Conservation (phyloP, 2,329 filamentous ascomycete species). For the Catunica adiposa region DNA sequence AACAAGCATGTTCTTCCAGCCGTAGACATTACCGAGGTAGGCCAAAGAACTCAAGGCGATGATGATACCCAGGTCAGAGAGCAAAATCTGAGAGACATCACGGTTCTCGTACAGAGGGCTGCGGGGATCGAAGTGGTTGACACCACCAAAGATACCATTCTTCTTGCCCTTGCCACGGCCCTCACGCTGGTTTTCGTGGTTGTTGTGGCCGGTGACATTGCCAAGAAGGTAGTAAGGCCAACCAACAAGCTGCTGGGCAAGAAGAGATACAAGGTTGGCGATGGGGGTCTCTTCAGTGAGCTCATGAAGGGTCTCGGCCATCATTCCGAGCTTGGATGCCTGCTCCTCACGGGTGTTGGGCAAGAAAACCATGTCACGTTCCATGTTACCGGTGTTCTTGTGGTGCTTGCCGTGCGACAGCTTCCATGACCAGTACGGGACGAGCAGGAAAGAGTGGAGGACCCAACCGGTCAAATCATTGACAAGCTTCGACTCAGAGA, state of each 20-base stretch:
- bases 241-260: conserved; percentile 76
- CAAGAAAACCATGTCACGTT: conserved; percentile 98
- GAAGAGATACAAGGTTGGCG: conserved; percentile 53
- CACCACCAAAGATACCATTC: conserved; percentile 64
- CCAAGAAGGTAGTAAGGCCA: conserved; percentile 83
- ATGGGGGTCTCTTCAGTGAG: conserved; percentile 90
- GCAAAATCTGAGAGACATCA: conserved; percentile 70
- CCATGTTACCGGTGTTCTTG: conserved; percentile 94
- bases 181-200: conserved; percentile 78
- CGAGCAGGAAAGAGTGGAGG: conserved; percentile 71
- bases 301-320: conserved; percentile 71
- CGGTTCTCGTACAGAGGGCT: conserved; percentile 85
- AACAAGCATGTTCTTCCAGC: conserved; percentile 71
- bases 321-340: conserved; percentile 54
- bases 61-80: conserved; percentile 70
- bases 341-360: conserved; percentile 76
- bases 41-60: conserved; percentile 46
- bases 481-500: conserved; percentile 77
- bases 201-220: conserved; percentile 94
- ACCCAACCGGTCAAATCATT: conserved; percentile 91
- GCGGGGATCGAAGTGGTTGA: conserved; percentile 86
- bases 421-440: conserved; percentile 99
- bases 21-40: conserved; percentile 58
- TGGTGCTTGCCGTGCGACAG: conserved; percentile 98
- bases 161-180: conserved; percentile 84